These are phyloP conservation scores for Rachicladosporium sp. DNA, from an alignment of 2,329 filamentous ascomycete genomes.

Conservation along the genomic window DNA sequence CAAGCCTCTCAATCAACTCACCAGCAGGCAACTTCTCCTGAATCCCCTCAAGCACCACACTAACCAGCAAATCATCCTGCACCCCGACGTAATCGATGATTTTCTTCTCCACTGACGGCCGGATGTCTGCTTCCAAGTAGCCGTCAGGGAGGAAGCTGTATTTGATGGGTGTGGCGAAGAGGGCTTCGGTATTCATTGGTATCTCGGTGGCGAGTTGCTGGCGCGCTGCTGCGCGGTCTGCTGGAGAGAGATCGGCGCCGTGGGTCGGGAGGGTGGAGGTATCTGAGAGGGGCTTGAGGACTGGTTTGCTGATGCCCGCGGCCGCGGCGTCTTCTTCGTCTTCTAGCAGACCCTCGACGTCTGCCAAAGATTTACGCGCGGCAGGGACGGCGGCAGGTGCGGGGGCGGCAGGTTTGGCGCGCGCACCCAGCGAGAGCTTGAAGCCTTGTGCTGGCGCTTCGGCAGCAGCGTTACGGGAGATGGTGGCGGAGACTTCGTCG, in stretches of 20 bases:
- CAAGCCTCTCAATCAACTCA: constrained; percentile 71
- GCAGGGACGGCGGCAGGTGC: constrained; percentile 26
- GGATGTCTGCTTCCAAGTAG: constrained; percentile 71
- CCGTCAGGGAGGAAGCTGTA: constrained; percentile 83
- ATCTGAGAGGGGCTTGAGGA: constrained; percentile 32
- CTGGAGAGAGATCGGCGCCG: constrained; percentile 67
- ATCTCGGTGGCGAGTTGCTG: constrained; percentile 79
- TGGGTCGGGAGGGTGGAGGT: constrained; percentile 54
- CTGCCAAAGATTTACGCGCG: constrained; percentile 60
- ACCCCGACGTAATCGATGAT: constrained; percentile 93
- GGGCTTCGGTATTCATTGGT: constrained; percentile 67
- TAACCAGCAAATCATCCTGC: constrained; percentile 89
- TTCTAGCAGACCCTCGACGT: constrained; percentile 87
- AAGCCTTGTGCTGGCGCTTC: constrained; percentile 41
- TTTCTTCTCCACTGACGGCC: constrained; percentile 96
- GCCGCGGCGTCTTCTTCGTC: constrained; percentile 76
- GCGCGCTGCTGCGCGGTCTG: constrained; percentile 74
- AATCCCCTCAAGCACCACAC: constrained; percentile 81
- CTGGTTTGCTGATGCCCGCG: constrained; percentile 13
- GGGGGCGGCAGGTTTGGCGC: constrained; percentile 52
- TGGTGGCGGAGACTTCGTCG: constrained; percentile 67
- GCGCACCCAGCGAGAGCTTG: constrained; percentile 81
- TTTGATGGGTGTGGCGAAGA: constrained; percentile 83
- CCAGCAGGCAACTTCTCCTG: constrained; percentile 62
- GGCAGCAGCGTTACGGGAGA: constrained; percentile 40